These are phyloP conservation scores for Elsinoe necatrix DNA, from an alignment of 2,329 filamentous ascomycete species.

Conservation along the genomic window DNA sequence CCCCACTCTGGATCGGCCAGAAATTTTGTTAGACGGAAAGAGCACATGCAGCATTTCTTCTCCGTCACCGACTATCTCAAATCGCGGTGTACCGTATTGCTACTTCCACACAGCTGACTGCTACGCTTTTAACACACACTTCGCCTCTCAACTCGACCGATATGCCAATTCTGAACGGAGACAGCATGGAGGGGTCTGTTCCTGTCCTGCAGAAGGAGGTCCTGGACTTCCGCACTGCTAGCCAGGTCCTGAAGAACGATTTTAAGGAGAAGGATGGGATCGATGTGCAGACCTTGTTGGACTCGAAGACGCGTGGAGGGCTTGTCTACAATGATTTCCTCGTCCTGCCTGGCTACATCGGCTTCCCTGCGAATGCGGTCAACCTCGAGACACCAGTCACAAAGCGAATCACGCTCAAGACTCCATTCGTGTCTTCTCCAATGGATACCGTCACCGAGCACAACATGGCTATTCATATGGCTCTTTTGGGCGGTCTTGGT, in stretches of 20 bases:
- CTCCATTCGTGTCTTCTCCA: slow-evolving; percentile 91
- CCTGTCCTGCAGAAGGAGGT: slow-evolving; percentile 42
- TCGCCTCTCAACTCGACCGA: slow-evolving; percentile 27
- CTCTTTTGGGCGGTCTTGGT: slow-evolving; percentile 76
- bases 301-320: slow-evolving; percentile 85
- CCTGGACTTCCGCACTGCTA: slow-evolving; percentile 65
- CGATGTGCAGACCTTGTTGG: slow-evolving; percentile 74
- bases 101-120: background rate
- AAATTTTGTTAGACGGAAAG: slow-evolving; percentile 4
- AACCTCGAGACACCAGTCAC: slow-evolving; percentile 84
- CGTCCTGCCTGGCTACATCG: slow-evolving; percentile 92
- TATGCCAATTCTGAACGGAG: slow-evolving; percentile 67
- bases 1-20: slow-evolving; percentile 1
- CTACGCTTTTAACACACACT: background rate
- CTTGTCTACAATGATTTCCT: slow-evolving; percentile 99
- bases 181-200: slow-evolving; percentile 43
- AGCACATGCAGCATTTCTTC: slow-evolving; percentile 7
- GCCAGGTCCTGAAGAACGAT: slow-evolving; percentile 67
- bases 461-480: slow-evolving; percentile 98
- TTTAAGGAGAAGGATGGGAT: slow-evolving; percentile 80
- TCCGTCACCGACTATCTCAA: slow-evolving; percentile 15
- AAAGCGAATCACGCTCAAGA: slow-evolving; percentile 92
- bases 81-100: slow-evolving; percentile 10
- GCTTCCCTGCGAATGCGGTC: slow-evolving; percentile 86
- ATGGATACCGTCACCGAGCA: slow-evolving; percentile 99